Base-by-base conservation (phyloP, 192 early-diverging fungal genomes). In the Podila verticillata region DNA sequence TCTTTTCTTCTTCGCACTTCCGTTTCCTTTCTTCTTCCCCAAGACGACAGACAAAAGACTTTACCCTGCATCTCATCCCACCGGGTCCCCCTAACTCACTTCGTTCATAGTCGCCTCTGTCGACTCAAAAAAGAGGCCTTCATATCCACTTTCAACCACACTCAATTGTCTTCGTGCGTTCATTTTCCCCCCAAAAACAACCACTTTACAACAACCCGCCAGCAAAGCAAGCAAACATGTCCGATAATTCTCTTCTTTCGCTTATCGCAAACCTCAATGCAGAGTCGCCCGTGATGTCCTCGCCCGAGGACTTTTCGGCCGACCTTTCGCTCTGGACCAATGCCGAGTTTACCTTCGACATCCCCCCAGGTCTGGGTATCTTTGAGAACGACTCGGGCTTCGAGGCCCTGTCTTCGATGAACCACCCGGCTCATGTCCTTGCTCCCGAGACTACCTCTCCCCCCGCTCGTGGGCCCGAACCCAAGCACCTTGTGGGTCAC, bases 341-440 rank as follows among this genome's bases (percentile, higher is more conserved):
- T 63, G 88, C 89, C 28, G 89, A 93, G 81, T 93, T 92, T 70
- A 87, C 85, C 36, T 88, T 90, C n/a, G 90, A 93, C 73, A 83
- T 86, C 20, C 81, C 84, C 36, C 87, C 87, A 39, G 87, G 87
- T 49, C 75, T 83, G n/a, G 85, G 87, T 29, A 83, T 88, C 71
- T 84, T 77, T 77, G 86, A 87, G 29, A 75, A 85, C 34, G 81
- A 87, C 48, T 73, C 78, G 32, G 77, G 77, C 0, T 80, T 80
- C 39, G 65, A 72, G 13, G 51, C 61, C 9, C 70, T 80, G 28
- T 72, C 77, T 0, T 67, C 77, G 51, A 39, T 80, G 32, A 80
- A 80, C 70, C 65, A 63, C 48, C 63, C 77, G 9, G 63, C 69
- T 20, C 67, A 57, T 30, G 51, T 54, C 51, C 51, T 54, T 26